phyloP scores from a whole-genome alignment of 1,139 yeast species.

The Yarrowia galli region DNA sequence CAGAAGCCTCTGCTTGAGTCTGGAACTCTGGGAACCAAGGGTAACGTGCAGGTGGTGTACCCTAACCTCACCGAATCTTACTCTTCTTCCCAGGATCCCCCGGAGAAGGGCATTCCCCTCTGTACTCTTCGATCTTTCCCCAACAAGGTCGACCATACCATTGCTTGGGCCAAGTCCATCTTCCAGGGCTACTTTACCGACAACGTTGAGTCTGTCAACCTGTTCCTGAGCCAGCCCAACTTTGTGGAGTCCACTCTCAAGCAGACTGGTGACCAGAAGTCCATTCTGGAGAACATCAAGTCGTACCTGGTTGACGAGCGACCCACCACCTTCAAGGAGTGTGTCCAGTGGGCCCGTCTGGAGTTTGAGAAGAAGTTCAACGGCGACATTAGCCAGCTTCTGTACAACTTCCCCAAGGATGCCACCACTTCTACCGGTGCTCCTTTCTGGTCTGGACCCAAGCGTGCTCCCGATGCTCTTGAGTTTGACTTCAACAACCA shows the following conservation, averaged over 20 bases:
- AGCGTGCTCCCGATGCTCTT: slow-evolving; percentile 91
- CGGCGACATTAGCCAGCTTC: slow-evolving; percentile 85
- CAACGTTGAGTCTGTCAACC: slow-evolving; percentile 89
- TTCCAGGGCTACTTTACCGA: slow-evolving; percentile 95
- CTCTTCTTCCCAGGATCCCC: slow-evolving; percentile 97
- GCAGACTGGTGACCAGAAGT: slow-evolving; percentile 90
- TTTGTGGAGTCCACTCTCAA: slow-evolving; percentile 89
- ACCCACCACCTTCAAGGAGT: slow-evolving; percentile 90
- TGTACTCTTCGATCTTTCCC: slow-evolving; percentile 98
- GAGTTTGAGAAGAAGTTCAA: slow-evolving; percentile 86
- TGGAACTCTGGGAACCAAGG: slow-evolving; percentile 98
- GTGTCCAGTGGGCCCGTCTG: slow-evolving; percentile 92
- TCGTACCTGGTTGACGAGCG: slow-evolving; percentile 72
- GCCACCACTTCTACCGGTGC: slow-evolving; percentile 90
- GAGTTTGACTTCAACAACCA: slow-evolving; percentile 74
- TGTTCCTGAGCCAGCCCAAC: slow-evolving; percentile 89
- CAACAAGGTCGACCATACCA: slow-evolving; percentile 96
- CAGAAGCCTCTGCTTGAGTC: slow-evolving; percentile 91
- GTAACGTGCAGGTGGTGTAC: slow-evolving; percentile 94
- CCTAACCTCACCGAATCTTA: slow-evolving; percentile 94
- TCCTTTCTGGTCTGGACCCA: slow-evolving; percentile 98
- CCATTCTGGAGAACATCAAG: slow-evolving; percentile 79
- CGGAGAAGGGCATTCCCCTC: slow-evolving; percentile 95
- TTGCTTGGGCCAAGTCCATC: slow-evolving; percentile 97
- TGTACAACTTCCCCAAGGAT: slow-evolving; percentile 93